Conservation (phyloP, 345 rosid genomes). For the Excoecaria agallocha region DNA sequence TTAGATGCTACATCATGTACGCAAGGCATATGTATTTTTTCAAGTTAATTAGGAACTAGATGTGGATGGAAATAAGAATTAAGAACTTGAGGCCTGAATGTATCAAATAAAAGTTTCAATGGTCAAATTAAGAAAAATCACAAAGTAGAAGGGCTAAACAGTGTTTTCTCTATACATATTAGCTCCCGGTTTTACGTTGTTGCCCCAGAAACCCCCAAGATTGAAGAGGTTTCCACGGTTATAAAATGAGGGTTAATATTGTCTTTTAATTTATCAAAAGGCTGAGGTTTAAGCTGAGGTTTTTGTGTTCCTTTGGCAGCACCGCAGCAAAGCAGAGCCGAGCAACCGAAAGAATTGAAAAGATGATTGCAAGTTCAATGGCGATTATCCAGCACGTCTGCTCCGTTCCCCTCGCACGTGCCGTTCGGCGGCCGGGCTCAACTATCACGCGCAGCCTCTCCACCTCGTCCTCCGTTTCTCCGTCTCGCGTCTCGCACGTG, state of each 20-base stretch:
- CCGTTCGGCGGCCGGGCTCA: slow-evolving; percentile 39
- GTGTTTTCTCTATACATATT: too few species aligned
- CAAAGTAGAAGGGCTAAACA: too few species aligned
- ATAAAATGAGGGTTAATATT: not conserved
- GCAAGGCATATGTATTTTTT: too few species aligned
- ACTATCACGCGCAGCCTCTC: slow-evolving; percentile 32
- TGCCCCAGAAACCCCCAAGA: not conserved
- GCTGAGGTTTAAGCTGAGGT: slow-evolving; percentile 14
- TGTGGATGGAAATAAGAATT: too few species aligned
- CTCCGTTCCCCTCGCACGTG: slow-evolving; percentile 57
- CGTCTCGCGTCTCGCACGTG: slow-evolving; percentile 46
- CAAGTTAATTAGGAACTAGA: too few species aligned
- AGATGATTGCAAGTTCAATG: slow-evolving; percentile 47
- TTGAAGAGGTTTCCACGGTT: not conserved
- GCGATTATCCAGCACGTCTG: slow-evolving; percentile 59
- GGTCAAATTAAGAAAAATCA: too few species aligned
- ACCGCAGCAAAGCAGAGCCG: too few species aligned
- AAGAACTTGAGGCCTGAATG: too few species aligned
- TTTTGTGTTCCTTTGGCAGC: not conserved
- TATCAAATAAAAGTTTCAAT: too few species aligned
- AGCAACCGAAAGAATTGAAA: not conserved
- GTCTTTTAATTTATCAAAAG: not conserved
- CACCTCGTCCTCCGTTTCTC: slow-evolving; percentile 22
- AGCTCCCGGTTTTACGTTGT: too few species aligned
- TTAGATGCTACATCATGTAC: too few species aligned